Evolutionary conservation across 805 yeast genomes (phyloP).

Genomic region (Lachancea meyersii): DNA sequence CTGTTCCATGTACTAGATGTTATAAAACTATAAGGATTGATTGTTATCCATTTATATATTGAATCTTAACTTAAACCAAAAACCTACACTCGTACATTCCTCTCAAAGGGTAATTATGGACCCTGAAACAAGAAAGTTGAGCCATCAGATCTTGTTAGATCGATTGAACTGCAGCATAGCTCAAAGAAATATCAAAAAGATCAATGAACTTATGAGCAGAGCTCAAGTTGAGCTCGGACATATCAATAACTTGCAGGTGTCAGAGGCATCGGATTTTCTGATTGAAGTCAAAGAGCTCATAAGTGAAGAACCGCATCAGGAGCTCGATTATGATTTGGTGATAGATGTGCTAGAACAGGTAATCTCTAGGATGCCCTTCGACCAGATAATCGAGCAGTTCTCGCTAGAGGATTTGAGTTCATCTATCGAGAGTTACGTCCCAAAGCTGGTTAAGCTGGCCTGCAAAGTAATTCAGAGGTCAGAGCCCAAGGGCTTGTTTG

Average conservation of each 20-base stretch:
- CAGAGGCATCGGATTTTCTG: slow-evolving; percentile 9
- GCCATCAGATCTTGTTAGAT: not conserved
- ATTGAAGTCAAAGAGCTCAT: slow-evolving; percentile 17
- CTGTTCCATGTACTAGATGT: no score
- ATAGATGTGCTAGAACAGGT: slow-evolving; percentile 20
- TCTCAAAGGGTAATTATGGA: no score
- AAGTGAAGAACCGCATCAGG: slow-evolving; percentile 2
- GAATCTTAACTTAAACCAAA: no score
- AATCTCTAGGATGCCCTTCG: slow-evolving; percentile 19
- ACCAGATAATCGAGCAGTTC: slow-evolving; percentile 20
- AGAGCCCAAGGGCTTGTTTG: slow-evolving; percentile 24
- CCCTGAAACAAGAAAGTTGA: not conserved
- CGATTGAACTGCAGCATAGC: not conserved
- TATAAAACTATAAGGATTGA: no score
- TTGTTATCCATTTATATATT: no score
- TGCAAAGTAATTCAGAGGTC: slow-evolving; percentile 26
- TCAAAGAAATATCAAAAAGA: not conserved
- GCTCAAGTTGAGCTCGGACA: slow-evolving; percentile 1
- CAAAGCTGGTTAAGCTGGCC: slow-evolving; percentile 18
- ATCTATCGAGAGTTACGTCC: slow-evolving; percentile 21
- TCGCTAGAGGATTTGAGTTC: slow-evolving; percentile 19
- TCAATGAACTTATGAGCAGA: not conserved
- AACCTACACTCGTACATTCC: no score
- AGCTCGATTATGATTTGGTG: slow-evolving; percentile 20
- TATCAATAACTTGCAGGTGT: not conserved